Conservation (phyloP, 257 asterid species). For the Salvia hispanica region DNA sequence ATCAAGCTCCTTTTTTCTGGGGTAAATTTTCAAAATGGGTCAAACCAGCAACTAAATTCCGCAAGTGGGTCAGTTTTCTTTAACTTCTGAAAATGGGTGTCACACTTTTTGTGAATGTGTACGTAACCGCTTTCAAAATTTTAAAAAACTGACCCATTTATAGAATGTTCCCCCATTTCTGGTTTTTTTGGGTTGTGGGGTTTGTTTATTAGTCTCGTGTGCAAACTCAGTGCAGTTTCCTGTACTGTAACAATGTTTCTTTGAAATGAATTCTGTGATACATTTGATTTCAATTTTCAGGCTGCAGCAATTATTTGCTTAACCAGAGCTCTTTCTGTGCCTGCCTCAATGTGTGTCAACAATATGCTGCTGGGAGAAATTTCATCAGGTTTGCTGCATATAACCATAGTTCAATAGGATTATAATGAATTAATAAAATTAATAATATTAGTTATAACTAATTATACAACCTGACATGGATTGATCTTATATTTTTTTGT, state of each 20-base stretch:
- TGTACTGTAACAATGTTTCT: constrained; percentile 11
- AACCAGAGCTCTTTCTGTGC: constrained; percentile 68
- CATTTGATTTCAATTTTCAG: constrained; percentile 49
- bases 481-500: too few species aligned
- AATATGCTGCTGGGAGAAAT: constrained; percentile 69
- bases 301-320: constrained; percentile 73
- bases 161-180: neutral
- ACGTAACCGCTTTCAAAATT: too few species aligned
- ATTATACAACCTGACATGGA: too few species aligned
- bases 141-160: too few species aligned
- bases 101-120: too few species aligned
- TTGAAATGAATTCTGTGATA: constrained; percentile 21
- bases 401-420: constrained; percentile 11
- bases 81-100: too few species aligned
- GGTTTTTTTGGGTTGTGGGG: constrained; percentile 20
- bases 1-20: constrained; percentile 19
- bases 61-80: too few species aligned
- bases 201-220: constrained; percentile 27
- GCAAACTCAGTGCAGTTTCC: constrained; percentile 1
- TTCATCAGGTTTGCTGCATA: constrained; percentile 55
- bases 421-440: too few species aligned
- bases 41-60: too few species aligned
- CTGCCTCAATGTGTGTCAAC: constrained; percentile 60
- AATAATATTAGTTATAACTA: too few species aligned
- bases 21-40: too few species aligned